Evolutionary conservation across 2,329 filamentous ascomycete species (phyloP).

Genomic region (Aureobasidium musti): DNA sequence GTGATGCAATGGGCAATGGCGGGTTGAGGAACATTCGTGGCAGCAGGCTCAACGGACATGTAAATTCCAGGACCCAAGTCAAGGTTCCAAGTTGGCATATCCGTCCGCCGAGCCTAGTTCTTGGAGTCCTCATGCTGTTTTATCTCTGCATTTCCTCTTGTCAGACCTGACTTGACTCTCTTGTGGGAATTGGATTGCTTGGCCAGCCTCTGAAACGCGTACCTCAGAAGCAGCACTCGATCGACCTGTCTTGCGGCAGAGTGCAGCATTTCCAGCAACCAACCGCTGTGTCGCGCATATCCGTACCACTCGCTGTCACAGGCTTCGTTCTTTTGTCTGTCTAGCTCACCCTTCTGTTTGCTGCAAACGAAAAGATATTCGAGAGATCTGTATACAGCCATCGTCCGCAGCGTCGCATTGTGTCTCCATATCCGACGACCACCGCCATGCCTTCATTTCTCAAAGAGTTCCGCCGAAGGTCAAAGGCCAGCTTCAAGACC

Average conservation of each 20-base stretch:
- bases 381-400: neutral
- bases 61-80: neutral
- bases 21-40: slow-evolving; percentile 1
- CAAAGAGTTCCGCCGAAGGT: slow-evolving; percentile 70
- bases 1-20: neutral
- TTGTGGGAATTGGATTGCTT: slow-evolving; percentile 15
- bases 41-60: slow-evolving; percentile 12
- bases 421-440: neutral
- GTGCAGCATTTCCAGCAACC: slow-evolving; percentile 16
- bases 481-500: slow-evolving; percentile 71
- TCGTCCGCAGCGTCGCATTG: slow-evolving; percentile 1
- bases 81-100: slow-evolving; percentile 13
- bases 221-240: neutral
- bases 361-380: neutral
- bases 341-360: neutral
- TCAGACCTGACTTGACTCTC: neutral
- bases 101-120: slow-evolving; percentile 3
- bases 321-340: neutral
- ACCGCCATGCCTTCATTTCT: slow-evolving; percentile 62
- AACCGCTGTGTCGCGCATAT: slow-evolving; percentile 20
- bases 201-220: slow-evolving; percentile 9
- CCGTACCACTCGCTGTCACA: slow-evolving; percentile 4
- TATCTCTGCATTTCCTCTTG: neutral
- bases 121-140: neutral
- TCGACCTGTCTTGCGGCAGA: slow-evolving; percentile 5